Evolutionary conservation across 805 yeast genomes (phyloP), one percentile per base, ranked within the genome.

Genomic region (Ogataea pilisensis): DNA sequence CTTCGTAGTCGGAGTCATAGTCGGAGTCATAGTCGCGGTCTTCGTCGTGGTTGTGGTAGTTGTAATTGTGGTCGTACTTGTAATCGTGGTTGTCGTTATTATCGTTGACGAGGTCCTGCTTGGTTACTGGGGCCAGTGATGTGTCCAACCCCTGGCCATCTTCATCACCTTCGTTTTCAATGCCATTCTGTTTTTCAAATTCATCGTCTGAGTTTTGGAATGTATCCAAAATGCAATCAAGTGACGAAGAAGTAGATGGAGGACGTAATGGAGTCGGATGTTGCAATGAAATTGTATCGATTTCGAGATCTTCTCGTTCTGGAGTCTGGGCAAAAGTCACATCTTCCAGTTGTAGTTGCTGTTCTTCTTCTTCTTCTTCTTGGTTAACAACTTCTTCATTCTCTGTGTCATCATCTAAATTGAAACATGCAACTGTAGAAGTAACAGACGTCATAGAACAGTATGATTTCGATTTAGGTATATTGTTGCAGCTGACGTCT

Each of bases 341-440:
- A n/a, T n/a, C n/a, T n/a, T n/a, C n/a, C n/a, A n/a, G n/a, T n/a
- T n/a, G n/a, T n/a, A n/a, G n/a, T 5, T 24, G 21, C 9, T 12
- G 34, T 18, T 5, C 9, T 21, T 16, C 17, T n/a, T 24, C 16
- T 12, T 16, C 29, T 16, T 12, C 12, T 2, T 29, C 45, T 12
- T 37, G 29, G 19, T 35, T 31, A 9, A n/a, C 35, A 12, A 22
- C 11, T 12, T 29, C 19, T 13, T 41, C 37, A 21, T 33, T 43
- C 8, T 43, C 22, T 14, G 37, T 39, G 17, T 48, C 51, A 13
- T 49, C 52, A 33, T 54, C 57, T 6, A 63, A 27, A 22, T 61
- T 51, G 35, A 65, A 58, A 32, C 69, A 64, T 5, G 69, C 71
- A 30, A 65, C 52, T 8, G 61, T 63, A 3, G 69, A 58, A 5